Evolutionary conservation across 2,329 filamentous ascomycete species (phyloP).

Genomic region (Sporothrix brunneoviolacea): DNA sequence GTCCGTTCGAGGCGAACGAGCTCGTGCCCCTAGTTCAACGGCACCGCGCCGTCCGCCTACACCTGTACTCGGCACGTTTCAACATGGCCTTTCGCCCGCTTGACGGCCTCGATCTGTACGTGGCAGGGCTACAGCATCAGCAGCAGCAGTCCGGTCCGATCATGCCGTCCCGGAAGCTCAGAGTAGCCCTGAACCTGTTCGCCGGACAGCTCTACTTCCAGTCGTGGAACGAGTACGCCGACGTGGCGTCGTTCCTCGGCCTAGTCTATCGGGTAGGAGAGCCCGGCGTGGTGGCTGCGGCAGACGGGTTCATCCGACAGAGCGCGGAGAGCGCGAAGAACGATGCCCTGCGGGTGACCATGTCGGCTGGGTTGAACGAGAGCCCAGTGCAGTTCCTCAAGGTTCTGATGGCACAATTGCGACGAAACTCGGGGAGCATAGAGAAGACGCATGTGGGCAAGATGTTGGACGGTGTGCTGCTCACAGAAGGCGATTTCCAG

Average conservation of each 20-base stretch:
- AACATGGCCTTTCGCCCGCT: conserved; percentile 33
- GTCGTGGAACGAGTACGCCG: conserved; percentile 46
- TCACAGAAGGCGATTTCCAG: conserved; percentile 3
- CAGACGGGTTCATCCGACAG: conserved; percentile 31
- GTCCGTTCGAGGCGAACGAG: conserved; percentile 52
- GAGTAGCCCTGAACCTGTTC: conserved; percentile 55
- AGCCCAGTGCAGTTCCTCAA: conserved; percentile 35
- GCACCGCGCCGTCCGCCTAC: conserved; percentile 32
- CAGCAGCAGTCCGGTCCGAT: conserved; percentile 1
- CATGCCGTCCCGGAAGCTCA: conserved; percentile 24
- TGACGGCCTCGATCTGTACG: conserved; percentile 40
- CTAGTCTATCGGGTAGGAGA: conserved; percentile 29
- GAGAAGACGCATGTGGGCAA: conserved; percentile 36
- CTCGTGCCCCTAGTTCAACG: conserved; percentile 35
- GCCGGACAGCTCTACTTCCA: conserved; percentile 60
- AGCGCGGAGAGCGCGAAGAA: no score
- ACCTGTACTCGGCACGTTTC: conserved; percentile 44
- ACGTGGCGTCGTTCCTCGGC: conserved; percentile 46
- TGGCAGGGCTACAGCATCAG: no score
- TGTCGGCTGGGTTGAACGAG: conserved; percentile 5
- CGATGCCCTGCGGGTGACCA: conserved; percentile 8
- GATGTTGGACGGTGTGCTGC: conserved; percentile 46
- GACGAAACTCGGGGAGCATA: conserved; percentile 32
- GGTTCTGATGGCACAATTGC: conserved; percentile 29
- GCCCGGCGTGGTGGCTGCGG: conserved; percentile 18